Conservation (phyloP, 2,329 filamentous ascomycete genomes). For the Hypoxylon sp. region DNA sequence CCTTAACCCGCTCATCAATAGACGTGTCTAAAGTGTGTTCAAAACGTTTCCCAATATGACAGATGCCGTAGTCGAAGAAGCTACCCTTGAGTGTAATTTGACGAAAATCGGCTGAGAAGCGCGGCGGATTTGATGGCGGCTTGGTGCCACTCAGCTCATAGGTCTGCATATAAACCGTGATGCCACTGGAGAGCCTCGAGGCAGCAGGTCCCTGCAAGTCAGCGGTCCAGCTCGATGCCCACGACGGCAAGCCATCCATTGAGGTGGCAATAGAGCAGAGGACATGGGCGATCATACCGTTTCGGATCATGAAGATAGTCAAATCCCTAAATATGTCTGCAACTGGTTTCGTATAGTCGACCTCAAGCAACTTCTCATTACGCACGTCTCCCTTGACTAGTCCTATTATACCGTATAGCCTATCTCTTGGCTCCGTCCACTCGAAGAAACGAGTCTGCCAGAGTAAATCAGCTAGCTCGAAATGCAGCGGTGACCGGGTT, state of each 20-base stretch:
- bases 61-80: constrained; percentile 14
- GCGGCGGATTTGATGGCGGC: constrained; percentile 3
- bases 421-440: constrained; percentile 20
- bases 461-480: constrained; percentile 23
- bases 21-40: background rate
- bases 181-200: constrained; percentile 20
- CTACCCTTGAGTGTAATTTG: constrained; percentile 18
- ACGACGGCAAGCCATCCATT: constrained; percentile 26
- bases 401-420: constrained; percentile 25
- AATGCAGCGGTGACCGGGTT: background rate
- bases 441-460: constrained; percentile 32
- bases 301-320: constrained; percentile 16
- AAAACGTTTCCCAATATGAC: constrained; percentile 12
- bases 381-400: constrained; percentile 1
- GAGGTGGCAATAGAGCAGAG: constrained; percentile 12
- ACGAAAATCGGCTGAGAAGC: constrained; percentile 14
- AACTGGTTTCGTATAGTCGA: constrained; percentile 28
- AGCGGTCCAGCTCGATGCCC: constrained; percentile 21
- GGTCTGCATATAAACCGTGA: constrained; percentile 19
- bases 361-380: constrained; percentile 21
- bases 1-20: background rate
- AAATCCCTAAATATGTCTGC: constrained; percentile 25
- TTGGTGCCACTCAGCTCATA: constrained; percentile 1
- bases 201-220: constrained; percentile 11
- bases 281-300: constrained; percentile 21